Evolutionary conservation across 257 asterid genomes (phyloP).

Genomic region (Linderniella brevidens): DNA sequence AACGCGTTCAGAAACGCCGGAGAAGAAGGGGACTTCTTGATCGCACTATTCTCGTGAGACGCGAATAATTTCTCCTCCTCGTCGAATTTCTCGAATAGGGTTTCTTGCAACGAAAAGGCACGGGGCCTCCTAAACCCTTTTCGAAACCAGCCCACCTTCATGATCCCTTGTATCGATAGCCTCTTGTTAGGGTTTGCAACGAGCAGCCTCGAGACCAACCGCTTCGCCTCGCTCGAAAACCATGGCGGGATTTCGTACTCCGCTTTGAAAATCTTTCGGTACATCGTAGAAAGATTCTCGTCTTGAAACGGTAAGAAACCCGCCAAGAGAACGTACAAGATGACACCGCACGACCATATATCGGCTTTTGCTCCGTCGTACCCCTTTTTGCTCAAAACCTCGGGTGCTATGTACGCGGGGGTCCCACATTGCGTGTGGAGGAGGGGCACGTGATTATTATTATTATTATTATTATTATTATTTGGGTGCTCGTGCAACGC

Average conservation of each 20-base stretch:
- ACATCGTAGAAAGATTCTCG: conserved; percentile 16
- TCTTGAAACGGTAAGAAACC: conserved; percentile 27
- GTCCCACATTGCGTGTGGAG: conserved; percentile 36
- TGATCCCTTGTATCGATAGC: conserved; percentile 18
- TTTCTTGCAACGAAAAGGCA: conserved; percentile 19
- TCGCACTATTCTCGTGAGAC: conserved; percentile 5
- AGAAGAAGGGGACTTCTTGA: conserved; percentile 19
- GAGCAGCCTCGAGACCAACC: conserved; percentile 17
- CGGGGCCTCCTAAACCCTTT: conserved; percentile 15
- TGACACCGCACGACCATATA: conserved; percentile 29
- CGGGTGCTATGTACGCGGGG: conserved; percentile 29
- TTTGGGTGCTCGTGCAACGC: conserved; percentile 15
- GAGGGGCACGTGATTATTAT: conserved; percentile 12
- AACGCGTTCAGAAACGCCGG: conserved; percentile 28
- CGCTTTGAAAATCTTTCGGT: conserved; percentile 12
- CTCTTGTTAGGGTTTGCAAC: conserved; percentile 19
- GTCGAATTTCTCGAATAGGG: conserved; percentile 14
- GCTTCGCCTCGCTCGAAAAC: conserved; percentile 21
- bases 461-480: not conserved
- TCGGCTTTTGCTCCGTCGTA: conserved; percentile 25
- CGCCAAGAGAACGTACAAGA: conserved; percentile 28
- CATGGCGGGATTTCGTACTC: conserved; percentile 19
- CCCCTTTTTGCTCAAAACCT: conserved; percentile 20
- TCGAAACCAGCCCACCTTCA: conserved; percentile 20
- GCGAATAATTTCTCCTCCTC: conserved; percentile 12